Base-by-base conservation (phyloP, 1,139 yeast species). In the Saccharomyces hybrid region DNA sequence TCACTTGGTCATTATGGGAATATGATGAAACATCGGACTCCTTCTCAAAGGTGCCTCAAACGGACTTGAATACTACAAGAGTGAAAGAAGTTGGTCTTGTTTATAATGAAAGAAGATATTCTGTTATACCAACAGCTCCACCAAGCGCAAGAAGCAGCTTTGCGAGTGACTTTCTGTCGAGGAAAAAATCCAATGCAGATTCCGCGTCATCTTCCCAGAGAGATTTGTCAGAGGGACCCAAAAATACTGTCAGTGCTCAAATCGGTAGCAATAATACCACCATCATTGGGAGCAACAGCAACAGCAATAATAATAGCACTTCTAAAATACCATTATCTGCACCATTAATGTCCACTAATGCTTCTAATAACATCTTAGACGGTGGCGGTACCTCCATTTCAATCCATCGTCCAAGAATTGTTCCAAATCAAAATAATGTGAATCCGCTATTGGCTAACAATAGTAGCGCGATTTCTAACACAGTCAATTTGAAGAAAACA, bases 1-100 rank as follows among this genome's bases (percentile, higher is more conserved):
- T 95, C 2, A 93, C 88, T 57, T 91, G 96, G 86, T 80, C 88
- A 20, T 77, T 90, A 71, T 91, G 85, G 70, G 95, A 89, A 68
- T 91, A 86, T 70, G 86, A 88, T 63, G 97, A 89, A 61, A 74
- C 73, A 7, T 71, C 79, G 32, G 93, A 90, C 69, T 84, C 89
- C 85, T 91, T 91, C 71, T 80, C 76, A 53, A 81, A 85, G 62
- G 85, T 88, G 4, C 82, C 85, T 53, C 84, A 88, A 11, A 84
- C 83, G 44, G 83, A 80, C 57, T 75, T 83, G 61, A 72, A 73
- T 55, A 70, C 74, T 16, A 73, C 69, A 44, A 77, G 72, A 55
- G 78, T 77, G 5, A 79, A 80, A 61, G 88, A 85, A 64, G 84
- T 84, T 38, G 88, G 88, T 0, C 82, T 85, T 14, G 77, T 81